Evolutionary conservation across 192 early-diverging fungal genomes (phyloP), one percentile per base, ranked within the genome.

Genomic region (Backusella circina): DNA sequence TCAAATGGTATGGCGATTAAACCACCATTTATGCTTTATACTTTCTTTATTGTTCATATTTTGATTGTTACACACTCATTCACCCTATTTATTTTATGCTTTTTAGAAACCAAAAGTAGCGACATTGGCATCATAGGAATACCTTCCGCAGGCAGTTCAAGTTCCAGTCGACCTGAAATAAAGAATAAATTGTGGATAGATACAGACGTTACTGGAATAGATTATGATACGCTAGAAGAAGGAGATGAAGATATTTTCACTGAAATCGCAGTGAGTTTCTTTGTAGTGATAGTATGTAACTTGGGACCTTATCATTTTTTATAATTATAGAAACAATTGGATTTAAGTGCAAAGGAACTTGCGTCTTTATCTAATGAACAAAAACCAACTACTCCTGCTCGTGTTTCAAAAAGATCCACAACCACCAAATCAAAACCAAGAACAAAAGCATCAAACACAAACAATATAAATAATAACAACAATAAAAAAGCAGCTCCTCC

Each of bases 341-440:
- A 67, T 67, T 70, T 70, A 18, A 70, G 30, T 38, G 69, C 10
- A 70, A 41, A 70, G 39, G 37, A 41, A 47, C 38, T 70, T 26
- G 39, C 69, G 1, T 44, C n/a, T 70, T 23, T 47, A 70, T 70
- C 41, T 2, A 21, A 41, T 9, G 69, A 70, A 47, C 69, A 30
- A 30, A 30, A 33, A 28, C 26, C 67, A n/a, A 61, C 67, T 47
- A 6, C 44, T 36, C 35, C 67, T 68, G 36, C n/a, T 38, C 16
- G n/a, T 68, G 67, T 68, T 68, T 68, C 67, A 68, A 68, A 68
- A 21, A 68, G 38, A 68, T 36, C 54, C 26, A 68, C n/a, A 41
- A 16, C 38, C 13, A 41, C 23, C 37, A 70, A 70, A 31, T 47
- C 28, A 47, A 41, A 47, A 41, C 23, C 39, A 47, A 47, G 13